Percentiles rank a stretch among this genome's conserved stretches.
These are phyloP conservation scores for Arxiozyma slooffiae DNA, from an alignment of 1,139 yeast species.

Conservation along the genomic window DNA sequence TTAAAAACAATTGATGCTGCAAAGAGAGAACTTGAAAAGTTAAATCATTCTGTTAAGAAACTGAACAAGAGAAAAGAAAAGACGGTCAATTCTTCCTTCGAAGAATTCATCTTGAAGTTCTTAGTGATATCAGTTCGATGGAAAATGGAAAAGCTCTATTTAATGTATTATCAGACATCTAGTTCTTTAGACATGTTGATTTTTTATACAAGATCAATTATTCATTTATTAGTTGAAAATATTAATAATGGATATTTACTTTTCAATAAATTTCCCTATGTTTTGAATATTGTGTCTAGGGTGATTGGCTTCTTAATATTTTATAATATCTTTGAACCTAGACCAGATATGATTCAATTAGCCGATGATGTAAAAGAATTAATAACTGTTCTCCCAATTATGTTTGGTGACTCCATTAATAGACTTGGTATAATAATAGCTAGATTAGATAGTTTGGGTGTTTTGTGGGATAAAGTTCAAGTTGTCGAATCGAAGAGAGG, in stretches of 20 bases:
- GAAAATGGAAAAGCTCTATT: constrained; percentile 22
- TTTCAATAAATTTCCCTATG: constrained; percentile 24
- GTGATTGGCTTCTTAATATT: constrained; percentile 22
- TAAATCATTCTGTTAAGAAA: constrained; percentile 6
- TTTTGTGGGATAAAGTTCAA: constrained; percentile 20
- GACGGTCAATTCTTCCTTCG: constrained; percentile 18
- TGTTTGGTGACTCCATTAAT: constrained; percentile 30
- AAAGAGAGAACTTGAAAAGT: constrained; percentile 18
- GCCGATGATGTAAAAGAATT: constrained; percentile 20
- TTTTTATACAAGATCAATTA: constrained; percentile 15
- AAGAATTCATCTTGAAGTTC: constrained; percentile 18
- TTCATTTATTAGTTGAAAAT: constrained; percentile 19
- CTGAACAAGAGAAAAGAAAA: constrained; percentile 10
- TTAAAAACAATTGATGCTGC: constrained; percentile 26
- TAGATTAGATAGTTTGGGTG: constrained; percentile 18
- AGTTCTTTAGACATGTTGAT: constrained; percentile 15
- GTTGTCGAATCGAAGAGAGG: constrained; percentile 15
- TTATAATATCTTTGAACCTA: constrained; percentile 17
- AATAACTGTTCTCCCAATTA: constrained; percentile 12
- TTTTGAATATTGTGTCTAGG: constrained; percentile 16
- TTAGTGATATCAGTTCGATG: constrained; percentile 19
- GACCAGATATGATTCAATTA: constrained; percentile 17
- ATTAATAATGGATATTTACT: constrained; percentile 8
- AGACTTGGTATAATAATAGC: constrained; percentile 33
- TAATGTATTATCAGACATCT: constrained; percentile 18